Base-by-base conservation (phyloP, 805 yeast species). In the Metahyphopichia silvanorum region DNA sequence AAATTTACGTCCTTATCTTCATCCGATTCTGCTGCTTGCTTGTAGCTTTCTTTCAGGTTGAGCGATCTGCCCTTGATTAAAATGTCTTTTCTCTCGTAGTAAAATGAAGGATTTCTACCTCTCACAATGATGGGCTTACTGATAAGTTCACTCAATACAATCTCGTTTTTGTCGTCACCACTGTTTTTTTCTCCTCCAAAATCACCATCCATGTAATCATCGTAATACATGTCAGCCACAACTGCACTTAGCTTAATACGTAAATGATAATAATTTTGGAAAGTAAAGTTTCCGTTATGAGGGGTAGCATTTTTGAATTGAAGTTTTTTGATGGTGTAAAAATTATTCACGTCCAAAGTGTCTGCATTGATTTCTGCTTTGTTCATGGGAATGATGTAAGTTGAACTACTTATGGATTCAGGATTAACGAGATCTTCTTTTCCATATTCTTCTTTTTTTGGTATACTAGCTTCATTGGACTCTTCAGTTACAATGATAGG, bases 91-190 rank as follows among this genome's bases (percentile, higher is more conserved):
- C 77, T 55, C 35, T 73, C 76, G 21, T 67, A 65, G 44, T 76
- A 77, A 40, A 77, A 77, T n/a, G 75, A 65, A 3, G 83, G 82
- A 42, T 77, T 77, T 32, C 82, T 52, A 3, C 83, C 83, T 39
- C 83, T 53, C 6, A 77, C 82, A 10, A 74, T 72, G 3, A 77
- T 69, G 1, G 79, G 79, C 21, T 67, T 58, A 38, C 60, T 60
- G 5, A 45, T 42, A 16, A 61, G 41, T 31, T 61, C 68, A 34
- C 46, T 44, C 15, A 61, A 38, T 4, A 43, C 42, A 4, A 60
- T 47, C 35, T 61, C 68, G 34, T 60, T 61, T 20, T 50, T 45
- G 25, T 53, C 49, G 20, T 40, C 42, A 19, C 39, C 50, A 5
- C 44, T 44, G 19, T 33, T 35, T 9, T 33, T 25, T n/a, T 39